phyloP scores from a whole-genome alignment of 257 asterid genomes.

The Primulina eburnea region DNA sequence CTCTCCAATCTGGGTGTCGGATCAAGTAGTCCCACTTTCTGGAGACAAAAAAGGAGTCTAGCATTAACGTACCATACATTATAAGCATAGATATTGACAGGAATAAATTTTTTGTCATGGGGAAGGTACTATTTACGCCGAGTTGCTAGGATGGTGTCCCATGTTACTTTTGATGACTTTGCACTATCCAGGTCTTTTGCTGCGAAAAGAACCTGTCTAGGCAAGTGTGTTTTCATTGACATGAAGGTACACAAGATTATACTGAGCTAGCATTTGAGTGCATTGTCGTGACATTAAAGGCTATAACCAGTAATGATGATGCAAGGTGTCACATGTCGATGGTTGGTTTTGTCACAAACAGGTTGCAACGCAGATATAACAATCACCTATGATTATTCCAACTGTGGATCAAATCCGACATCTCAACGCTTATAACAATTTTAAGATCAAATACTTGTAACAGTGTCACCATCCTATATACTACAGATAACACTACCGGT shows the following conservation, averaged over 20 bases:
- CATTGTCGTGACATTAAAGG: too few species aligned
- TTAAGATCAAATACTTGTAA: not conserved
- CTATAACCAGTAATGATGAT: not conserved
- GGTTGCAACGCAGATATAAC: not conserved
- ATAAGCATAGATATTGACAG: not conserved
- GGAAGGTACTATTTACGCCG: too few species aligned
- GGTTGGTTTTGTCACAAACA: not conserved
- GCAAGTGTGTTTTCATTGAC: not conserved
- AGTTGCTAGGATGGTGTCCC: not conserved
- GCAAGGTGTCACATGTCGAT: not conserved
- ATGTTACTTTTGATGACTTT: not conserved
- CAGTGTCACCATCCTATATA: too few species aligned
- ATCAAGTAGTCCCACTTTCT: slow-evolving; percentile 78
- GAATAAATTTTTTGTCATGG: too few species aligned
- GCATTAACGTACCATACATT: too few species aligned
- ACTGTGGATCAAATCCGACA: not conserved
- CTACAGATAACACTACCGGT: not conserved
- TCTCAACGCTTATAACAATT: too few species aligned
- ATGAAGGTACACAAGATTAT: not conserved
- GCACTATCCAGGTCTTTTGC: too few species aligned
- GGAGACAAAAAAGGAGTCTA: slow-evolving; percentile 20
- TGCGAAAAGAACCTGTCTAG: too few species aligned
- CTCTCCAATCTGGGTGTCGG: slow-evolving; percentile 67
- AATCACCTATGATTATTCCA: not conserved
- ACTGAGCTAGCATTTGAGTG: not conserved